Percentiles rank a stretch among this genome's conserved stretches.
phyloP scores from a whole-genome alignment of 352 stramenopile species.

The Thraustotheca clavata region DNA sequence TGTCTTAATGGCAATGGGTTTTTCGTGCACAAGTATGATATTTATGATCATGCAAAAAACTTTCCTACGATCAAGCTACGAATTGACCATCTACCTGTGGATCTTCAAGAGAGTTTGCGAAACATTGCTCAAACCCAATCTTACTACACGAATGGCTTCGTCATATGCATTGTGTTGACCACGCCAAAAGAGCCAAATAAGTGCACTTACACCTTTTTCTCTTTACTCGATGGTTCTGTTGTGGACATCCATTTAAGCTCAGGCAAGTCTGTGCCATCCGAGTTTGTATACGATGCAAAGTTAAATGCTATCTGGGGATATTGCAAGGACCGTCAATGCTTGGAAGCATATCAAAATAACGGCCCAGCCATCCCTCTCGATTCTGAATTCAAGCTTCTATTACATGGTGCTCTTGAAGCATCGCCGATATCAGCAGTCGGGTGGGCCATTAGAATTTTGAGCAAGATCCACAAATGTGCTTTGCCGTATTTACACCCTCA shows the following conservation, averaged over 20 bases:
- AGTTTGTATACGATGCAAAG: not conserved
- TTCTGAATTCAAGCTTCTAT: not conserved
- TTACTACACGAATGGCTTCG: slow-evolving; percentile 20
- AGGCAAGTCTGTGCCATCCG: not conserved
- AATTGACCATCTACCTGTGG: not conserved
- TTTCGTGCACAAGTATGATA: slow-evolving; percentile 1
- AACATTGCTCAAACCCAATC: no score
- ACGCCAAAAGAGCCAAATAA: not conserved
- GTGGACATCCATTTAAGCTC: not conserved
- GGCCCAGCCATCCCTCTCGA: not conserved
- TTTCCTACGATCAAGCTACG: not conserved
- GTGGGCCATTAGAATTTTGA: not conserved
- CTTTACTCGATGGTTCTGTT: not conserved
- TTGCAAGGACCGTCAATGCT: not conserved
- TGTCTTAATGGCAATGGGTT: not conserved
- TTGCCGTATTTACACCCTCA: not conserved
- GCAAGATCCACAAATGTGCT: not conserved
- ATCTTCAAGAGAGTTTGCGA: not conserved
- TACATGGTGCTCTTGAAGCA: not conserved
- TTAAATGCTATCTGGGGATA: slow-evolving; percentile 4
- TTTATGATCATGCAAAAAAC: not conserved
- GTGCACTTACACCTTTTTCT: not conserved
- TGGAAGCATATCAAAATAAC: slow-evolving; percentile 3
- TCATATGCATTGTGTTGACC: not conserved
- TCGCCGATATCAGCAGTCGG: not conserved